Percentiles rank a stretch among this genome's conserved stretches.
Evolutionary conservation across 2,329 filamentous ascomycete genomes (phyloP).

Genomic region (Ophiostoma sp.): DNA sequence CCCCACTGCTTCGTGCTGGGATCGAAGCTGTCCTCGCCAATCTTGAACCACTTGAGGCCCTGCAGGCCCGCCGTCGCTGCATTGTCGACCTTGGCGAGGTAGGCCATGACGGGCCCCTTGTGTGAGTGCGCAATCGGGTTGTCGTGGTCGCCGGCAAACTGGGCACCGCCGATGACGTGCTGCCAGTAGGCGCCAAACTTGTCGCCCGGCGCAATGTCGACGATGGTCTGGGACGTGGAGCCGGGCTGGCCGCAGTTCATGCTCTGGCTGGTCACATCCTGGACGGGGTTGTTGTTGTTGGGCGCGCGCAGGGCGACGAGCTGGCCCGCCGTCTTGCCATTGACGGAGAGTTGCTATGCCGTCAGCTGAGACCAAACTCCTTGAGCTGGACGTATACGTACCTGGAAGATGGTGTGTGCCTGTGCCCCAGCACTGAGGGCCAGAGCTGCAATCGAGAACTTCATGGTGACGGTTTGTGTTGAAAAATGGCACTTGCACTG

Average conservation of each 20-base stretch:
- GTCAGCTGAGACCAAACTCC: background rate
- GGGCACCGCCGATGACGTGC: constrained; percentile 50
- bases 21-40: constrained; percentile 47
- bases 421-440: constrained; percentile 37
- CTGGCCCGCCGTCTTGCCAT: constrained; percentile 41
- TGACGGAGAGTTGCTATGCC: constrained; percentile 42
- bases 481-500: background rate
- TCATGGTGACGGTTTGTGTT: background rate
- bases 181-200: constrained; percentile 49
- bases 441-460: constrained; percentile 28
- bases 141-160: constrained; percentile 45
- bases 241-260: constrained; percentile 47
- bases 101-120: constrained; percentile 51
- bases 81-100: constrained; percentile 49
- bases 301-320: constrained; percentile 45
- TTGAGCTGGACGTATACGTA: constrained; percentile 26
- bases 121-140: constrained; percentile 52
- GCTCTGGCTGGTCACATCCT: constrained; percentile 44
- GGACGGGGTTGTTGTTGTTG: constrained; percentile 49
- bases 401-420: constrained; percentile 43
- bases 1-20: constrained; percentile 43
- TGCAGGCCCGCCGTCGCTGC: constrained; percentile 35
- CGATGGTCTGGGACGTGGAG: constrained; percentile 40
- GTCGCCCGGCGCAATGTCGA: constrained; percentile 48
- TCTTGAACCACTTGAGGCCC: constrained; percentile 51